phyloP scores from a whole-genome alignment of 208 protist genomes.

The Tritrichomonas musculus region DNA sequence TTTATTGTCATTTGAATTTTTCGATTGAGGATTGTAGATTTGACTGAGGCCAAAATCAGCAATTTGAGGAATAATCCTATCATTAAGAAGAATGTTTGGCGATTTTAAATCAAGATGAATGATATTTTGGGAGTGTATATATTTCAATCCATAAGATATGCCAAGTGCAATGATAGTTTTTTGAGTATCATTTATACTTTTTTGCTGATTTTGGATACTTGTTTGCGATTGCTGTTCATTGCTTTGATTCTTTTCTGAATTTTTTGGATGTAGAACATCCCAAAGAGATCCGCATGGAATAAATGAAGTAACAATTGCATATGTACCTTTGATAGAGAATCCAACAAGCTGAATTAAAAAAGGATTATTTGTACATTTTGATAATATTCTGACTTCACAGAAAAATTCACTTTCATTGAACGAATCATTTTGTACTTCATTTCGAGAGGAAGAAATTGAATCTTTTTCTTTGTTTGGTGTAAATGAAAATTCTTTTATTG shows the following conservation, averaged over 20 bases:
- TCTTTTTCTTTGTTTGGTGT: not conserved
- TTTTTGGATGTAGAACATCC: not conserved
- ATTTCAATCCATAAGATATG: not conserved
- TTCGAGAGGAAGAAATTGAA: too few relatives aligned
- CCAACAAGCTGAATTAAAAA: not conserved
- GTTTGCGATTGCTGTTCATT: not conserved
- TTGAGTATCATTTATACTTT: not conserved
- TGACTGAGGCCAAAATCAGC: not conserved
- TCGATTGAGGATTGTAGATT: too few relatives aligned
- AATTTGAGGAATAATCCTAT: not conserved
- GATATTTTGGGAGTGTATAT: not conserved
- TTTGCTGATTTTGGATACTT: not conserved
- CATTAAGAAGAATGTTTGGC: not conserved
- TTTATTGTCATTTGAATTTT: too few relatives aligned
- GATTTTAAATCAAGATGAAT: constrained; percentile 25
- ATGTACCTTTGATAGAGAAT: not conserved
- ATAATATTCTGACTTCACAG: not conserved
- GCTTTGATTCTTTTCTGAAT: not conserved
- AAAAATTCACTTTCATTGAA: too few relatives aligned
- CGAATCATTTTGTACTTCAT: too few relatives aligned
- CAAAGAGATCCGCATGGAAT: not conserved
- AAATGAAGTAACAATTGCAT: not conserved
- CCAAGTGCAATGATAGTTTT: not conserved
- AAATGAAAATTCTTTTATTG: not conserved
- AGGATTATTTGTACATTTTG: not conserved